Evolutionary conservation across 2,329 filamentous ascomycete genomes (phyloP).

Genomic region (Pyricularia grisea): DNA sequence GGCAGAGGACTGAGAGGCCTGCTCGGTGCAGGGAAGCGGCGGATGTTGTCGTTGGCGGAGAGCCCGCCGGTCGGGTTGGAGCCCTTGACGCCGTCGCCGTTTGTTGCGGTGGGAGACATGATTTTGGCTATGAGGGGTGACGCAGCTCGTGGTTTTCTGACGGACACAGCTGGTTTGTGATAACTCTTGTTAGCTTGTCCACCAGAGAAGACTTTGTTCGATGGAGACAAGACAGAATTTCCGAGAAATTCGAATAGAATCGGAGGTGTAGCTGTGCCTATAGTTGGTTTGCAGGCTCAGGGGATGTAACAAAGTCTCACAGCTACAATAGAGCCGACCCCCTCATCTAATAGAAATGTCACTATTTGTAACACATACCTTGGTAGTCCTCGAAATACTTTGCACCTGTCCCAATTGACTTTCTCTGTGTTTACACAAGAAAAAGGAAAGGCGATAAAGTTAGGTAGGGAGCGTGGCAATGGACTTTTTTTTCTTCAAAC

Average conservation of each 20-base stretch:
- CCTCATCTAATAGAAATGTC: background rate
- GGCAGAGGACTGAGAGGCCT: constrained; percentile 83
- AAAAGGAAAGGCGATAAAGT: background rate
- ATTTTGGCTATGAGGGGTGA: constrained; percentile 4
- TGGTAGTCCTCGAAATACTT: background rate
- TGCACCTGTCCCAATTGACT: background rate
- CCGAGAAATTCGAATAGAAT: background rate
- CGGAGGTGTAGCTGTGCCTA: background rate
- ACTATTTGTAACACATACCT: background rate
- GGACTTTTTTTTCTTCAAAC: background rate
- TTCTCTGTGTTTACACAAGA: background rate
- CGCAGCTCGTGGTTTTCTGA: background rate
- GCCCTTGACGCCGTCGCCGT: constrained; percentile 40
- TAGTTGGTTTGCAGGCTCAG: background rate
- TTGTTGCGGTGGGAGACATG: constrained; percentile 45
- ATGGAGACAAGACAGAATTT: background rate
- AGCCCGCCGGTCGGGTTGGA: constrained; percentile 30
- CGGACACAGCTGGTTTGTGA: background rate
- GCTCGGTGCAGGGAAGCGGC: constrained; percentile 84
- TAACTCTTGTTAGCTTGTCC: background rate
- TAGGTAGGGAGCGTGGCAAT: background rate
- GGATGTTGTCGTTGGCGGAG: constrained; percentile 97
- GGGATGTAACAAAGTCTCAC: background rate
- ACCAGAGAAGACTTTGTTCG: background rate
- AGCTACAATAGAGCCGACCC: background rate